Base-by-base conservation (phyloP, 1,284 basidiomycete genomes). In the Cystobasidium sp. region DNA sequence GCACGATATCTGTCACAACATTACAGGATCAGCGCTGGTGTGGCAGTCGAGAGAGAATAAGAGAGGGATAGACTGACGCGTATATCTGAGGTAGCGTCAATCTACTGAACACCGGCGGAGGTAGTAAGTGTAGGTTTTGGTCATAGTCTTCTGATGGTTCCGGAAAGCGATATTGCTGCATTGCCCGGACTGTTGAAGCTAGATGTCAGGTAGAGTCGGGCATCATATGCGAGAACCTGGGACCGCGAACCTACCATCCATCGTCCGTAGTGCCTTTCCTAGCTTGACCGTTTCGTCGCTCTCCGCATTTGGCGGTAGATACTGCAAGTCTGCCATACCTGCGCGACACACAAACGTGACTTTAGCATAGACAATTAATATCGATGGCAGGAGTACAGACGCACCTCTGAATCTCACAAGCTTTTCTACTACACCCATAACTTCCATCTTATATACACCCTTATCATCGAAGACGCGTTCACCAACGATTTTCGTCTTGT, bases 251-350 rank as follows among this genome's bases (percentile, higher is more conserved):
- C 59, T 80, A 94, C 94, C 90, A 79, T 97, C 90, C 85, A 95
- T 88, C 3, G 85, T 84, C 59, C 88, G 86, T 87, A 97, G 90
- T 0, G 91, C 88, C 12, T 85, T 79, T 2, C 91, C 88, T 67
- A 97, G 82, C 74, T 88, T 84, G 1, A 88, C 83, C 3, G 93
- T 84, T 3, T 89, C 88, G 79, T 94, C 91, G 24, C 58, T 51
- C n/a, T 58, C n/a, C 14, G 20, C 20, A 41, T 68, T 16, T 18
- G 90, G 85, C 0, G 92, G 91, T 71, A 89, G 87, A 82, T 88
- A 96, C 82, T 96, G 93, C 80, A 89, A 96, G 81, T 97, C 94
- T 53, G 89, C 92, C 91, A 96, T 93, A 75, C 89, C 94, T 97
- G 68, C 7, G 39, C 7, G 16, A 61, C 3, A 9, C 3, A n/a